Evolutionary conservation across 768 basidiomycete genomes (phyloP), one percentile per base, ranked within the genome.

Genomic region (Epithele typhae): DNA sequence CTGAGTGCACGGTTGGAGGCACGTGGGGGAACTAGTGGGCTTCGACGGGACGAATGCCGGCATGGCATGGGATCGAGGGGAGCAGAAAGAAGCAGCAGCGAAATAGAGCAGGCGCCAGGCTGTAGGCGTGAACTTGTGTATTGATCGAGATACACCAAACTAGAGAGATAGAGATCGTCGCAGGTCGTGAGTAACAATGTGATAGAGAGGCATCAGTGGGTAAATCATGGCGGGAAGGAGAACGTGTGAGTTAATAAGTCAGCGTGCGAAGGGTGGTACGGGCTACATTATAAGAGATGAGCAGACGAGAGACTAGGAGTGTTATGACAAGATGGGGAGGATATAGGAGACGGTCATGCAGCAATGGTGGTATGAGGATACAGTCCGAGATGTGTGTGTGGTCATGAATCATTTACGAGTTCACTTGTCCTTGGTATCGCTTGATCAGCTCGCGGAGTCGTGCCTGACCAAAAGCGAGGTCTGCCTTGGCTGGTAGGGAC

Each of bases 391-490:
- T 12, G 18, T 6, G 10, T 27, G 11, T 12, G 22, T 23, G 11
- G 30, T 19, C n/a, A n/a, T n/a, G n/a, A n/a, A n/a, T n/a, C n/a
- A n/a, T n/a, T n/a, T n/a, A 30, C 8, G 47, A 21, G 36, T 49
- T 49, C 30, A 51, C 40, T 46, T 58, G 62, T 38, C 71, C 69
- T 65, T 91, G 87, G 60, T 89, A 91, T 58, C 87, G 85, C 76
- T 81, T 84, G 61, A 90, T 90, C 51, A 90, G 68, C 65, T 89
- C 87, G 46, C 85, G 70, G 54, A 90, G 64, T 49, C 82, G 71
- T 12, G 87, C 86, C 64, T 89, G 82, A 12, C 87, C 87, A 66
- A 89, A 88, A 9, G 78, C 83, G 47, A 84, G 62, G 33, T 85
- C 82, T 2, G 68, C 67, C 50, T 53, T 53, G 5, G 52, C 39